Evolutionary conservation across 2,329 filamentous ascomycete genomes (phyloP), one percentile per base, ranked within the genome.

Genomic region (Pleomassaria siparia): DNA sequence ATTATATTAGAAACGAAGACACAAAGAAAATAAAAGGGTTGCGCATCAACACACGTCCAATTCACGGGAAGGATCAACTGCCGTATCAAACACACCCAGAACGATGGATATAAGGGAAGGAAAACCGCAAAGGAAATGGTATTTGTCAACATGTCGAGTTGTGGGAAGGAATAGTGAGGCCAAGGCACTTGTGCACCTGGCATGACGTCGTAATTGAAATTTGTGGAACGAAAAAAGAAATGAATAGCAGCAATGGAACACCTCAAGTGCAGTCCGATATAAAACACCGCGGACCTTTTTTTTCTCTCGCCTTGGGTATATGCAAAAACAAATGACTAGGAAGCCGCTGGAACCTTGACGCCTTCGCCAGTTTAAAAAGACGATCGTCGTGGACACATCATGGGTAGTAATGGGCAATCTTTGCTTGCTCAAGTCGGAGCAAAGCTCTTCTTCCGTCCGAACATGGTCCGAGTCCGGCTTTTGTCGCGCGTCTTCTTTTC

Each of bases 391-490:
- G 59, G 56, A 63, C 63, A 62, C 66, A 63, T 69, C 29, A n/a
- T n/a, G n/a, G 61, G 63, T 50, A 63, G 46, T 43, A 51, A 43
- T 44, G 35, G 41, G 20, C 35, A 37, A 43, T 30, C 36, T 54
- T 43, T 36, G 32, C 47, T 50, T 50, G 21, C 12, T 29, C 7
- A 24, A 28, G 24, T 12, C 20, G 44, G 41, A 13, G 60, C 62
- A 39, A 59, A 46, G 54, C 66, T 71, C 67, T 80, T 77, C 69
- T 83, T 84, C 54, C 80, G 76, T 53, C 85, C 80, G 70, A 92
- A 92, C 60, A 92, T 85, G 51, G 81, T 83, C 58, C 88, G 80
- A 2, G 86, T 84, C 53, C 86, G 84, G 22, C 87, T 90, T 73
- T 91, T 92, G 72, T 87, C 88, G 51, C 87, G 82, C 32, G 77